These are phyloP conservation scores for Meira nashicola DNA, from an alignment of 1,284 basidiomycete genomes.

Conservation along the genomic window DNA sequence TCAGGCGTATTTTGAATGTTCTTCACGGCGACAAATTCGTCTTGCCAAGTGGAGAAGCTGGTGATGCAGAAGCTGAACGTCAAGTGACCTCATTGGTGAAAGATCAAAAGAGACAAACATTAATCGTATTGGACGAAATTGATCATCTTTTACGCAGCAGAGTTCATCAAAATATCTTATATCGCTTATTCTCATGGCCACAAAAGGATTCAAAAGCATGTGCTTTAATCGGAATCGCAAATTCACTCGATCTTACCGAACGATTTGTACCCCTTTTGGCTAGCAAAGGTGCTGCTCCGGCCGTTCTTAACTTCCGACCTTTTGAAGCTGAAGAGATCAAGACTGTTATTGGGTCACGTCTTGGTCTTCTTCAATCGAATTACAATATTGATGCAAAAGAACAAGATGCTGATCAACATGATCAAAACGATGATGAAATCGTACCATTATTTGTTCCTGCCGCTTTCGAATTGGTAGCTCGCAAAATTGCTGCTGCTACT, in stretches of 20 bases:
- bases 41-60: neutral
- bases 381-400: conserved; percentile 15
- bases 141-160: conserved; percentile 52
- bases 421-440: neutral
- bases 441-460: conserved; percentile 50
- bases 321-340: conserved; percentile 53
- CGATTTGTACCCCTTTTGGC: conserved; percentile 45
- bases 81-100: conserved; percentile 18
- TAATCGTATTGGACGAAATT: conserved; percentile 56
- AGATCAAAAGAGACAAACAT: conserved; percentile 9
- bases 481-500: conserved; percentile 53
- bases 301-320: conserved; percentile 54
- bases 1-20: conserved; percentile 29
- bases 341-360: conserved; percentile 49
- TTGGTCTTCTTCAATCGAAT: conserved; percentile 38
- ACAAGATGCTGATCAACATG: neutral
- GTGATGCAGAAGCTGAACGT: conserved; percentile 13
- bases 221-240: conserved; percentile 37
- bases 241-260: conserved; percentile 50
- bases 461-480: conserved; percentile 54
- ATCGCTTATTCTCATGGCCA: conserved; percentile 51
- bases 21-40: conserved; percentile 22
- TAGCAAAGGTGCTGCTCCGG: conserved; percentile 45
- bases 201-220: conserved; percentile 21
- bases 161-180: conserved; percentile 50